Evolutionary conservation across 352 stramenopile genomes (phyloP).

Genomic region (Peronospora destructor): DNA sequence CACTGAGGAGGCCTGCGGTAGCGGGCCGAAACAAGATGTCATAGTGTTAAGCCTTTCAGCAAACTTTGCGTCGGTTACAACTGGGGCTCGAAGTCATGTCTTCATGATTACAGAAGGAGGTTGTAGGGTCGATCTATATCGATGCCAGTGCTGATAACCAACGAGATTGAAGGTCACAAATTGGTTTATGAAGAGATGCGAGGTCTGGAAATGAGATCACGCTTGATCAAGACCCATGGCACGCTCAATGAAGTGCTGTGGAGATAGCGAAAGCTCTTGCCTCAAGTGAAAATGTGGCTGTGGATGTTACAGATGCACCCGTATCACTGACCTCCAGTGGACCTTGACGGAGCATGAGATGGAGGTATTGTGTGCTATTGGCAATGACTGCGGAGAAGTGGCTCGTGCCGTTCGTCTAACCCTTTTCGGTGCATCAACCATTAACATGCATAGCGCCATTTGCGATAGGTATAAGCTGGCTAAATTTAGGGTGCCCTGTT

Average conservation of each 20-base stretch:
- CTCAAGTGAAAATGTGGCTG: constrained; percentile 29
- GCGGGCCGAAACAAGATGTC: too few species aligned
- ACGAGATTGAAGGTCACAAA: constrained; percentile 68
- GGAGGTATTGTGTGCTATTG: constrained; percentile 44
- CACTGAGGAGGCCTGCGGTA: too few species aligned
- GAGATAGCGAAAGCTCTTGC: constrained; percentile 35
- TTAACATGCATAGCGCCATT: background rate
- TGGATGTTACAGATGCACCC: constrained; percentile 28
- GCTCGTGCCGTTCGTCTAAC: constrained; percentile 33
- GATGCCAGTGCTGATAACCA: constrained; percentile 57
- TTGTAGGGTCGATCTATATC: constrained; percentile 57
- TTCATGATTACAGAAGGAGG: constrained; percentile 61
- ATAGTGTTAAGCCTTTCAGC: constrained; percentile 49
- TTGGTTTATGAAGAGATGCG: constrained; percentile 62
- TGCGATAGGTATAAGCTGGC: constrained; percentile 5
- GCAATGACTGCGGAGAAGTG: constrained; percentile 51
- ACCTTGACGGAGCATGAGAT: constrained; percentile 54
- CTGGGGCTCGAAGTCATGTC: constrained; percentile 53
- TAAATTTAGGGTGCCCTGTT: constrained; percentile 10
- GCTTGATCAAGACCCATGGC: constrained; percentile 51
- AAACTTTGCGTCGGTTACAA: constrained; percentile 69
- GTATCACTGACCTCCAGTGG: constrained; percentile 31
- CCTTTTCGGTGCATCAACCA: background rate
- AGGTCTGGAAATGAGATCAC: constrained; percentile 39
- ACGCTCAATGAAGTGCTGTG: constrained; percentile 27